Percentiles rank a stretch among this genome's conserved stretches.
Evolutionary conservation across 2,329 filamentous ascomycete species (phyloP).

Genomic region (Cladobotryum mycophilum): DNA sequence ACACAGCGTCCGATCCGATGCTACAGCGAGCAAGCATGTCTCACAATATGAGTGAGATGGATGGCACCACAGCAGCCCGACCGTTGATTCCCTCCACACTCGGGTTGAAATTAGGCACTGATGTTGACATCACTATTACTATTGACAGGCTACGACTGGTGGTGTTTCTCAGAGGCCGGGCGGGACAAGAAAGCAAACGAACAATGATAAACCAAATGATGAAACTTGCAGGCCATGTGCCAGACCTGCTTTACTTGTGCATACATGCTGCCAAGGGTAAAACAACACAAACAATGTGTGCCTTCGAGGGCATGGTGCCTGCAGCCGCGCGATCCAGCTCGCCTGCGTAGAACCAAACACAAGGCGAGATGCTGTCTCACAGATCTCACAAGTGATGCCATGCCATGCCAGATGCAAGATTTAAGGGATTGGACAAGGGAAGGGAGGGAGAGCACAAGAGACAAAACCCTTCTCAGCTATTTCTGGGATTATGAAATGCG

Average conservation of each 20-base stretch:
- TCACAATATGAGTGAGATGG: neutral
- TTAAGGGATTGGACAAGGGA: neutral
- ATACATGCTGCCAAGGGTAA: too few relatives aligned
- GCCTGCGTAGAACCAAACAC: constrained; percentile 6
- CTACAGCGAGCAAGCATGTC: neutral
- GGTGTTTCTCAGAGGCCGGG: neutral
- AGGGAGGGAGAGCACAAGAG: neutral
- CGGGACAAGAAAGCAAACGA: neutral
- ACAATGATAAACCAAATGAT: neutral
- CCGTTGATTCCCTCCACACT: neutral
- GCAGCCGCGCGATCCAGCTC: constrained; percentile 1
- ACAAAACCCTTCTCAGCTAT: neutral
- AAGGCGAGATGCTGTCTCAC: constrained; percentile 11
- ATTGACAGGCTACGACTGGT: neutral
- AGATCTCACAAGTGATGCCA: constrained; percentile 8
- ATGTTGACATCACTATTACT: neutral
- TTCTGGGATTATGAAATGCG: too few relatives aligned
- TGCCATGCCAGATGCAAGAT: constrained; percentile 1
- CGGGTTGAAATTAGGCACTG: neutral
- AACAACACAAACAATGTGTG: neutral
- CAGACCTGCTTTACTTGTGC: neutral
- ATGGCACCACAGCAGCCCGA: neutral
- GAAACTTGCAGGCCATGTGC: neutral
- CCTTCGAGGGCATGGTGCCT: neutral
- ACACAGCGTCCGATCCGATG: neutral